Evolutionary conservation across 441 rosid species (phyloP).

Genomic region (Gossypium aridum): DNA sequence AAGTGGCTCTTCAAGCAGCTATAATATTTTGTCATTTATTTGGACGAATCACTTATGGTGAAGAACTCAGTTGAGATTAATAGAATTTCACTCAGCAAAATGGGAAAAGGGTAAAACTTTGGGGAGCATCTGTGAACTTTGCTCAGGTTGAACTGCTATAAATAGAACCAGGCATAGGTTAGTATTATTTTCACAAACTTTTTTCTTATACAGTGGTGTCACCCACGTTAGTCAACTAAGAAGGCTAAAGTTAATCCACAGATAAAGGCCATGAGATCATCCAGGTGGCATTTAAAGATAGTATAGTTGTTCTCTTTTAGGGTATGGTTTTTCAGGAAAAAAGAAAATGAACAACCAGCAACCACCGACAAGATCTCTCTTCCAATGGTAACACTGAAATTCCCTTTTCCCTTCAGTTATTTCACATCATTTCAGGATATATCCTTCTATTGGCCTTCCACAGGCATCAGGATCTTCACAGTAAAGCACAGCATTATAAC

Average conservation of each 20-base stretch:
- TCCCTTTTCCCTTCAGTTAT: not conserved
- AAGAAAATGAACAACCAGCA: not conserved
- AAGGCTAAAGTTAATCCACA: not conserved
- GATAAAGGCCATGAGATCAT: not conserved
- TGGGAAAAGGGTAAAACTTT: not conserved
- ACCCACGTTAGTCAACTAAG: not conserved
- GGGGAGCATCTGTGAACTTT: not conserved
- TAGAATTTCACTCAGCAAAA: not conserved
- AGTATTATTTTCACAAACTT: not conserved
- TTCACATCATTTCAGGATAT: not conserved
- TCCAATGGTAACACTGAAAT: not conserved
- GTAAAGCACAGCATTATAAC: not conserved
- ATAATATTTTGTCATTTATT: not conserved
- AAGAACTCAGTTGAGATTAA: not conserved
- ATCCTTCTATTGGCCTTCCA: slow-evolving; percentile 5
- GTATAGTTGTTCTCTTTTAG: too few species aligned
- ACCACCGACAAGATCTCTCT: slow-evolving; percentile 4
- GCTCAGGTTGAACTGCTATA: not conserved
- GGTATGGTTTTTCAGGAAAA: not conserved
- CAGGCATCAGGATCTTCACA: not conserved
- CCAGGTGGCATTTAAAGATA: not conserved
- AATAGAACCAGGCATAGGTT: not conserved
- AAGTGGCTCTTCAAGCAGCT: not conserved
- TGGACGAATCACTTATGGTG: not conserved
- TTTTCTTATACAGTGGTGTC: not conserved